These are phyloP conservation scores for Raffaelea albimanens DNA, from an alignment of 2,329 filamentous ascomycete species.

Conservation along the genomic window DNA sequence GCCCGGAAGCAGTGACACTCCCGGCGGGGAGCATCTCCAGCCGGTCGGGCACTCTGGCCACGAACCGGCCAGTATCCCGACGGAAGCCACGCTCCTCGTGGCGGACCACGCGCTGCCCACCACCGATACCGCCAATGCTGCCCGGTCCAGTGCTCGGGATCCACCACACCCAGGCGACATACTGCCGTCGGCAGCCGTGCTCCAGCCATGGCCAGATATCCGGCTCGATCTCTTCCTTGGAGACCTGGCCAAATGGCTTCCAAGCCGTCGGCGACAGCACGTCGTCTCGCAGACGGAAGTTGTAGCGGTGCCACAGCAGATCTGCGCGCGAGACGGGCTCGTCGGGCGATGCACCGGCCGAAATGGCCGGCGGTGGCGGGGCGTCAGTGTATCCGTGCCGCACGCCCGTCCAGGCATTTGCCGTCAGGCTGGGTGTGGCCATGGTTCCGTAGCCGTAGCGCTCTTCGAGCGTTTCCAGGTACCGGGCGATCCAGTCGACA, in stretches of 20 bases:
- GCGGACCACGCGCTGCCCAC: background rate
- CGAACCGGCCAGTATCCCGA: background rate
- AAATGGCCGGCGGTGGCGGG: background rate
- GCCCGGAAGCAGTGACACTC: no score
- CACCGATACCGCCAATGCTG: background rate
- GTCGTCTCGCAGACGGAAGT: slow-evolving; percentile 1
- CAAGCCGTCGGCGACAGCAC: background rate
- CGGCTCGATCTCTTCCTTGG: background rate
- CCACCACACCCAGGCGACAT: slow-evolving; percentile 4
- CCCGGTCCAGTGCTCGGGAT: background rate
- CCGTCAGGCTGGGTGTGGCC: background rate
- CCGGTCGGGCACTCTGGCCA: background rate
- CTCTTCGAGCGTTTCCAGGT: slow-evolving; percentile 18
- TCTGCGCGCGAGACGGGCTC: no score
- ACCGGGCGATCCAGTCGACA: slow-evolving; percentile 15
- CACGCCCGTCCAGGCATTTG: slow-evolving; percentile 2
- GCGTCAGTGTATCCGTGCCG: background rate
- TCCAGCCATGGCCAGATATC: slow-evolving; percentile 5
- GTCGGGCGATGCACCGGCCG: background rate
- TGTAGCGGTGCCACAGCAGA: background rate
- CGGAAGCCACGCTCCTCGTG: background rate
- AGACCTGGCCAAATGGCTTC: background rate
- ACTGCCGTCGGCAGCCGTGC: background rate
- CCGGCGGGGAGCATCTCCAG: background rate
- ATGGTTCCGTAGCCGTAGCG: slow-evolving; percentile 8